phyloP scores from a whole-genome alignment of 805 yeast genomes.

The Ogataea wickerhamii region DNA sequence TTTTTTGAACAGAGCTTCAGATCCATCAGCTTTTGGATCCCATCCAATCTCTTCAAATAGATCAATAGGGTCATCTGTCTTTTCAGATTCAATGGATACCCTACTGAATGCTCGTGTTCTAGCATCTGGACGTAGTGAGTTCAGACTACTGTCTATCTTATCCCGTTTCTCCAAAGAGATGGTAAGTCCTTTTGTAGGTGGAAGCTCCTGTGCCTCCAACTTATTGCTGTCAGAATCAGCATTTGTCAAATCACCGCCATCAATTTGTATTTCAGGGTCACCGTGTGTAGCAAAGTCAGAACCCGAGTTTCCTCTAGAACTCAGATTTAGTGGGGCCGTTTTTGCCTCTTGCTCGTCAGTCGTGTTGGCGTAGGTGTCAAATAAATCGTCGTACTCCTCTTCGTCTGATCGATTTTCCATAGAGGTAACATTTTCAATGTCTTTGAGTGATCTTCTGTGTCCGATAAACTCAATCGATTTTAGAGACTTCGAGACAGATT shows the following conservation, averaged over 20 bases:
- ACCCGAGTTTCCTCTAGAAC: constrained; percentile 1
- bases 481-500: constrained; percentile 14
- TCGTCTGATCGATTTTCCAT: constrained; percentile 20
- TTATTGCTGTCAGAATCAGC: neutral
- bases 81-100: constrained; percentile 19
- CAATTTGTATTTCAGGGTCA: constrained; percentile 26
- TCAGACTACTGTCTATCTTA: constrained; percentile 4
- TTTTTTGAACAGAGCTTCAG: constrained; percentile 53
- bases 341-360: constrained; percentile 17
- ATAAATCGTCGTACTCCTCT: constrained; percentile 25
- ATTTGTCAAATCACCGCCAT: constrained; percentile 2
- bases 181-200: neutral
- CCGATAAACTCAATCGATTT: constrained; percentile 32
- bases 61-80: constrained; percentile 48
- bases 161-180: constrained; percentile 5
- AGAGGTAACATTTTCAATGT: constrained; percentile 21
- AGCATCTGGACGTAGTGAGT: constrained; percentile 17
- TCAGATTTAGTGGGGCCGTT: constrained; percentile 24
- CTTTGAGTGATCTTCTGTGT: constrained; percentile 27
- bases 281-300: constrained; percentile 9
- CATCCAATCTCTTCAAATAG: constrained; percentile 76
- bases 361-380: constrained; percentile 29
- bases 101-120: constrained; percentile 32
- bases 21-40: constrained; percentile 59
- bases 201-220: neutral